Conservation (phyloP, 1,284 basidiomycete species). For the Golubevia pallescens region DNA sequence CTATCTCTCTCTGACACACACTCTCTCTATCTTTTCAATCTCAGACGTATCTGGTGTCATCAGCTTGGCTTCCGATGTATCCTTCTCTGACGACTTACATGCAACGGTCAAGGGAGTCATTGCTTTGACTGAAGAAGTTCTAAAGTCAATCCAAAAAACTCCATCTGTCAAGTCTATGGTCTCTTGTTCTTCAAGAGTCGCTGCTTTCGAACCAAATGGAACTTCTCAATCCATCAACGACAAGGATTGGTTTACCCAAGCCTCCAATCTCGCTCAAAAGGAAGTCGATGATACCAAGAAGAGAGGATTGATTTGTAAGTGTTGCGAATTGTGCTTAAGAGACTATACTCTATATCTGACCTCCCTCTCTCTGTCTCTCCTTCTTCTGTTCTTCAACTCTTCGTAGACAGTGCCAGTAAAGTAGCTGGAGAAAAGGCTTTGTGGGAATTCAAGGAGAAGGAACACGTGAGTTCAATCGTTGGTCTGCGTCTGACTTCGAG, state of each 20-base stretch:
- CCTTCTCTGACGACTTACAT: not conserved
- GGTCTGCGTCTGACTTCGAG: too few relatives aligned
- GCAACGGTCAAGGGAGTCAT: not conserved
- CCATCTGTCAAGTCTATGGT: not conserved
- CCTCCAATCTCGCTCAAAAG: not conserved
- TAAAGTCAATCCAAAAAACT: not conserved
- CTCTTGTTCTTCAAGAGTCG: not conserved
- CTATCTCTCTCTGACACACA: not conserved
- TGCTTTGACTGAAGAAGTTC: not conserved
- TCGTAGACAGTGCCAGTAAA: conserved; percentile 8
- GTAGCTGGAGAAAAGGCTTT: conserved; percentile 7
- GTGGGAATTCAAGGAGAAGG: conserved; percentile 1
- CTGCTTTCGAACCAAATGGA: conserved; percentile 1
- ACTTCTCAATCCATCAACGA: conserved; percentile 9
- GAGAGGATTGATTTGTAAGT: conserved; percentile 7
- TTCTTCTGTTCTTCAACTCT: not conserved
- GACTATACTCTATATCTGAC: not conserved
- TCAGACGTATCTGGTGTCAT: conserved; percentile 1
- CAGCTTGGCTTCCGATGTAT: conserved; percentile 2
- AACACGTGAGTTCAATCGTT: too few relatives aligned
- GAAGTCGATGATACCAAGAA: conserved; percentile 6
- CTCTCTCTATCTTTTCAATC: not conserved
- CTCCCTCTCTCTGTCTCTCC: not conserved
- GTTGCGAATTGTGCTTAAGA: not conserved
- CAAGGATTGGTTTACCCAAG: conserved; percentile 5